Evolutionary conservation across 805 yeast species (phyloP).

Genomic region (Metschnikowia matae): DNA sequence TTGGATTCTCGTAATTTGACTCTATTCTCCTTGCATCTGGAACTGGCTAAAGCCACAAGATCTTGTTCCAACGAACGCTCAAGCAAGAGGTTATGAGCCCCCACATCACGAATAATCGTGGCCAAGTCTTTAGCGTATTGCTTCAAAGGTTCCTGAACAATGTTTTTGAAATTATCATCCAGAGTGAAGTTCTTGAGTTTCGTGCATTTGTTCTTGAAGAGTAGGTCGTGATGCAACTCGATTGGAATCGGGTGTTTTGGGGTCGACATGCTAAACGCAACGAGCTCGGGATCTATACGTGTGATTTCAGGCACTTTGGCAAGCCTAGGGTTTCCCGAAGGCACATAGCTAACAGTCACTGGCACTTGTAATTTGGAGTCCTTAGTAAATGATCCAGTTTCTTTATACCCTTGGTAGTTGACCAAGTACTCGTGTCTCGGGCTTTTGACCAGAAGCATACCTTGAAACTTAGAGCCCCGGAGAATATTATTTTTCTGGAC

Average conservation of each 20-base stretch:
- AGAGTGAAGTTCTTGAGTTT: slow-evolving; percentile 4
- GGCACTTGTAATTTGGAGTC: slow-evolving; percentile 25
- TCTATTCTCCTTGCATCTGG: slow-evolving; percentile 25
- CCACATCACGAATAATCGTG: slow-evolving; percentile 22
- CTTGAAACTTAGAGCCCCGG: slow-evolving; percentile 30
- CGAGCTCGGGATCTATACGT: slow-evolving; percentile 26
- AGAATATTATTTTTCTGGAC: slow-evolving; percentile 27
- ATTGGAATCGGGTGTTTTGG: slow-evolving; percentile 32
- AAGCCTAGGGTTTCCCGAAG: slow-evolving; percentile 17
- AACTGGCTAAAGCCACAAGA: slow-evolving; percentile 30
- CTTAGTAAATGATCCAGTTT: slow-evolving; percentile 6
- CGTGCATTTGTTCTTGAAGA: slow-evolving; percentile 25
- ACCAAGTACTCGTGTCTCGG: slow-evolving; percentile 28
- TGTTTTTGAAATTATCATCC: slow-evolving; percentile 29
- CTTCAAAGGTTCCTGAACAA: slow-evolving; percentile 31
- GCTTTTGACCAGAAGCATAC: slow-evolving; percentile 30
- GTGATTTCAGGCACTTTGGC: slow-evolving; percentile 7
- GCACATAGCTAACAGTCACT: slow-evolving; percentile 25
- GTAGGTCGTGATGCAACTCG: slow-evolving; percentile 32
- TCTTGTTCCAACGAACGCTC: slow-evolving; percentile 28
- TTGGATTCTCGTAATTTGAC: slow-evolving; percentile 21
- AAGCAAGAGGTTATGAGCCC: slow-evolving; percentile 22
- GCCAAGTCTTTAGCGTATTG: slow-evolving; percentile 28
- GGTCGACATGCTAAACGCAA: slow-evolving; percentile 29
- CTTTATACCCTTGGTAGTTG: slow-evolving; percentile 6